Base-by-base conservation (phyloP, 148 eudicot genomes). In the Rhododendron williamsianum region DNA sequence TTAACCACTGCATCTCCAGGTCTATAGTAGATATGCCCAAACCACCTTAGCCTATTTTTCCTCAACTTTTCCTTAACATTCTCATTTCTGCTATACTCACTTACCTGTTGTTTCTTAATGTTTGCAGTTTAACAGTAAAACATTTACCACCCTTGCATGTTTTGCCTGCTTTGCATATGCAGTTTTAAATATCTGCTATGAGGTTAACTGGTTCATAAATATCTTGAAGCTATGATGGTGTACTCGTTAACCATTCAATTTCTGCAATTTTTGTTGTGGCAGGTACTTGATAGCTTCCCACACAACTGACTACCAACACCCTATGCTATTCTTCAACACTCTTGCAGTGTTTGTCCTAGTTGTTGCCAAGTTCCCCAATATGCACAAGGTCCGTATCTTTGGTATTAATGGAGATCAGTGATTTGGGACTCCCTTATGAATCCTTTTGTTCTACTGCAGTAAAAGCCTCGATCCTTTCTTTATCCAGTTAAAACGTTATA, bases 351-450 rank as follows among this genome's bases (percentile, higher is more conserved):
- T 93, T 45, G 88, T 96, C 78, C 91, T 96, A 74, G 98, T 96
- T 9, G 78, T 96, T 76, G 98, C 98, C 80, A 96, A 96, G 92
- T 94, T 94, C 84, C 98, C 98, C 11, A 91, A 94, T 82, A 96
- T 96, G 98, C 98, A 96, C 92, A 96, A 96, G 88, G 98, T 96
- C 81, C 93, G 98, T 48, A 94, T 96, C 89, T 96, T 96, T 81
- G 98, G 98, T 76, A 96, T 96, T 84, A 96, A 96, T 74, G 98
- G 95, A 35, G 98, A 96, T 77, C 91, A 91, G 90, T 91, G 89
- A 94, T 76, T 73, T 67, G 88, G 41, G 45, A 41, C 45, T 41
- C 45, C 45, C 45, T 41, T 0, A 41, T 41, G 45, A 41, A 41
- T 16, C 35, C 35, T 80, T 51, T 71, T 41, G 48, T 80, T 85